Percentiles rank a stretch among this genome's conserved stretches.
phyloP scores from a whole-genome alignment of 192 early-diverging fungal genomes.

The Gonapodya sp. region DNA sequence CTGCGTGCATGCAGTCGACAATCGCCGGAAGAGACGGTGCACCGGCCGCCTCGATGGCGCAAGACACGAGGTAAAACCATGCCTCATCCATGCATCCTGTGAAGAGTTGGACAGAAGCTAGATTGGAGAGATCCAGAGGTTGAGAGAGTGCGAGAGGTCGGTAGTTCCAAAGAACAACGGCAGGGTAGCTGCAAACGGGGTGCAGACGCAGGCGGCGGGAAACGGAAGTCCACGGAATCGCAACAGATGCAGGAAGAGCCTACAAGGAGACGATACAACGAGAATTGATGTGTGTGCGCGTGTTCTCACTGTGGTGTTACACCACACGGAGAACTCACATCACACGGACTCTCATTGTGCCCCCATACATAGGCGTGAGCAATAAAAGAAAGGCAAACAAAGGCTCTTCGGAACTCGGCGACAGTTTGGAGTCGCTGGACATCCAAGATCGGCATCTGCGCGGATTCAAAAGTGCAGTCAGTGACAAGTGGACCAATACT shows the following conservation, averaged over 20 bases:
- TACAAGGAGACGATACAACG: background rate
- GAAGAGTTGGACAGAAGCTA: constrained; percentile 73
- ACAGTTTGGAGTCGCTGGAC: constrained; percentile 42
- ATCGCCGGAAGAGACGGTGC: constrained; percentile 61
- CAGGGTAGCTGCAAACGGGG: background rate
- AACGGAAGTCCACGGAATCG: background rate
- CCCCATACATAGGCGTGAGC: constrained; percentile 91
- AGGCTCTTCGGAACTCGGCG: constrained; percentile 78
- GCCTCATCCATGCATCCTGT: constrained; percentile 83
- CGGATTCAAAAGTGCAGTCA: constrained; percentile 10
- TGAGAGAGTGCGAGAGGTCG: background rate
- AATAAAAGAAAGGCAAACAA: constrained; percentile 74
- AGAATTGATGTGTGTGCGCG: background rate
- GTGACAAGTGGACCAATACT: no score
- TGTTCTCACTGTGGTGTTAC: no score
- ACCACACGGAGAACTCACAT: constrained; percentile 36
- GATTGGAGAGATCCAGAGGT: constrained; percentile 37
- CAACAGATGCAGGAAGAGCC: background rate
- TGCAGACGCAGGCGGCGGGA: background rate
- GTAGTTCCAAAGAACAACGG: background rate
- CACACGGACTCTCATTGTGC: constrained; percentile 60
- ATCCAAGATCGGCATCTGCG: constrained; percentile 67
- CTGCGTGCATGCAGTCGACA: background rate
- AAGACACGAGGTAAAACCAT: constrained; percentile 93
- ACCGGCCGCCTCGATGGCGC: constrained; percentile 75